Percentiles rank a stretch among this genome's conserved stretches.
These are phyloP conservation scores for Scheffersomyces titani DNA, from an alignment of 1,139 yeast species.

Conservation along the genomic window DNA sequence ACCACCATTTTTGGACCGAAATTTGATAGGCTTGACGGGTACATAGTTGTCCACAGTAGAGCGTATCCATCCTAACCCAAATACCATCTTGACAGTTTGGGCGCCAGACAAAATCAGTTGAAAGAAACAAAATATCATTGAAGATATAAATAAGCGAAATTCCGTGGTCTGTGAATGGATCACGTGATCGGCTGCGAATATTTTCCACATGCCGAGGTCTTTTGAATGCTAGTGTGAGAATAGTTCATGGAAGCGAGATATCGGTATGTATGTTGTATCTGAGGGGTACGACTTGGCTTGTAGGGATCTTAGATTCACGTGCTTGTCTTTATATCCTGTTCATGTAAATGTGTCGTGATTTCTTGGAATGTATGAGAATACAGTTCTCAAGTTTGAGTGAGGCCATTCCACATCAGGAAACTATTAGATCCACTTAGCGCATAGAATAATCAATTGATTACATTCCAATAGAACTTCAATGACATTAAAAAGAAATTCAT, in stretches of 20 bases:
- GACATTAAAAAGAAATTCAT: no score
- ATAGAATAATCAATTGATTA: neutral
- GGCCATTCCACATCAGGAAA: neutral
- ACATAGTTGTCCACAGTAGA: conserved; percentile 27
- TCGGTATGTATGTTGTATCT: neutral
- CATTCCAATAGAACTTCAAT: no score
- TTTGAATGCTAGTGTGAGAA: neutral
- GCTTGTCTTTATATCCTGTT: no score
- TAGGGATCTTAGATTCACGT: neutral
- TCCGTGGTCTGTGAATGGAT: neutral
- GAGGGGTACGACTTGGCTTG: neutral
- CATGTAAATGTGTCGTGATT: no score
- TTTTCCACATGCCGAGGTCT: neutral
- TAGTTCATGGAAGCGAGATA: neutral
- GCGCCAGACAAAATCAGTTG: neutral
- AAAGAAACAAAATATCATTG: neutral
- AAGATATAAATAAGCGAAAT: neutral
- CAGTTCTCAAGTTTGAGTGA: neutral
- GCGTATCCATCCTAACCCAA: conserved; percentile 15
- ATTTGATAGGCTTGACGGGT: conserved; percentile 30
- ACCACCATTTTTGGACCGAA: conserved; percentile 15
- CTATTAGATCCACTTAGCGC: neutral
- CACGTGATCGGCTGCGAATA: neutral
- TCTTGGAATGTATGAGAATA: neutral
- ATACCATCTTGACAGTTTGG: conserved; percentile 2